A percentile compares a stretch with the other conserved stretches of the same genome.
These are phyloP conservation scores for Nyctanthes arbortristis DNA, from an alignment of 257 asterid genomes.

Conservation along the genomic window DNA sequence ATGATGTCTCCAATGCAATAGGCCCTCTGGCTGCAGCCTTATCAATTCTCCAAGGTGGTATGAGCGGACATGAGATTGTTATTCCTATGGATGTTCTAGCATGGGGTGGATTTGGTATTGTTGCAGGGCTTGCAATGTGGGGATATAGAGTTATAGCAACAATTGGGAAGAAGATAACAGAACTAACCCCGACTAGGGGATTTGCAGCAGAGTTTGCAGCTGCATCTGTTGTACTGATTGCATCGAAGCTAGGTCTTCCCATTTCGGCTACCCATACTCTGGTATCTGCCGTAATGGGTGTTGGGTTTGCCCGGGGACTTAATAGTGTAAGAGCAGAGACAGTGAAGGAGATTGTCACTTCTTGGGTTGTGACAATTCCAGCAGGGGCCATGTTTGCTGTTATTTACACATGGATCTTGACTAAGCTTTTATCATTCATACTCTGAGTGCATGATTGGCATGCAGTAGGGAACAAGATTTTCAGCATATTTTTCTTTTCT, in stretches of 20 bases:
- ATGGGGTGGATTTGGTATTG: slow-evolving; percentile 98
- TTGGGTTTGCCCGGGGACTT: slow-evolving; percentile 89
- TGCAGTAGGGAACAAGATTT: not conserved
- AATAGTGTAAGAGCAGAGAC: slow-evolving; percentile 89
- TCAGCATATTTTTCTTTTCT: not conserved
- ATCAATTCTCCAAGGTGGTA: slow-evolving; percentile 77
- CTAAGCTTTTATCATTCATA: slow-evolving; percentile 58
- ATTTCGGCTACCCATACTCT: slow-evolving; percentile 93
- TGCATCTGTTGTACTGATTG: slow-evolving; percentile 82
- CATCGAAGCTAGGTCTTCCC: slow-evolving; percentile 85
- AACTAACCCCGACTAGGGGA: slow-evolving; percentile 87
- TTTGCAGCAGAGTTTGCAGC: slow-evolving; percentile 99
- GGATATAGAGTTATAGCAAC: slow-evolving; percentile 88
- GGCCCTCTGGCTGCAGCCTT: slow-evolving; percentile 93
- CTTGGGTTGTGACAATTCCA: slow-evolving; percentile 91
- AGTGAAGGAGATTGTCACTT: slow-evolving; percentile 83
- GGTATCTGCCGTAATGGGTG: slow-evolving; percentile 99
- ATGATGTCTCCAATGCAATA: slow-evolving; percentile 90
- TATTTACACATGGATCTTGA: slow-evolving; percentile 77
- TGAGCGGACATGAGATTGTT: slow-evolving; percentile 55
- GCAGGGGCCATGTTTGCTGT: slow-evolving; percentile 85
- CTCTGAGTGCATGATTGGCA: slow-evolving; percentile 33
- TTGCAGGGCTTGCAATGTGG: slow-evolving; percentile 88
- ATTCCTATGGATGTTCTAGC: slow-evolving; percentile 85
- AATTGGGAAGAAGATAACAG: slow-evolving; percentile 91